These are phyloP conservation scores for Saprolegnia parasitica DNA, from an alignment of 352 stramenopile genomes.

Conservation along the genomic window DNA sequence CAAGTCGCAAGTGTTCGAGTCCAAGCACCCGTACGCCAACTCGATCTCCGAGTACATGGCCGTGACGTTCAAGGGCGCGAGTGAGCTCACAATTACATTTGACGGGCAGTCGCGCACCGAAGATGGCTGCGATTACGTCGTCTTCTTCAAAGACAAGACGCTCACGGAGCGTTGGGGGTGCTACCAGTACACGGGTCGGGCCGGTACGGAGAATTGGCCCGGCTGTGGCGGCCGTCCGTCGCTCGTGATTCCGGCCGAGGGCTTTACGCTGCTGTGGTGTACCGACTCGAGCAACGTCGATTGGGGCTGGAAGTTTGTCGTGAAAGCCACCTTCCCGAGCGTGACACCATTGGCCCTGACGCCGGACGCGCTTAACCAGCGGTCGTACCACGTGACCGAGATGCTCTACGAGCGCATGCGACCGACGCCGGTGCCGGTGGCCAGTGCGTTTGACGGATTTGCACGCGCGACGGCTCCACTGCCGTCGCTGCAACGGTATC, in stretches of 20 bases:
- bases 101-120: constrained; percentile 65
- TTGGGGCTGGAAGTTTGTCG: constrained; percentile 83
- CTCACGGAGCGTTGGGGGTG: constrained; percentile 53
- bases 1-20: constrained; percentile 74
- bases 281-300: constrained; percentile 83
- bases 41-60: constrained; percentile 77
- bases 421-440: constrained; percentile 38
- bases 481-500: not conserved
- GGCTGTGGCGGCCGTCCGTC: constrained; percentile 50
- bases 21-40: constrained; percentile 81
- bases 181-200: constrained; percentile 60
- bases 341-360: constrained; percentile 42
- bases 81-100: constrained; percentile 63
- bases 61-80: constrained; percentile 69
- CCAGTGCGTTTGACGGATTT: constrained; percentile 52
- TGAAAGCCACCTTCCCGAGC: constrained; percentile 55
- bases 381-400: constrained; percentile 57
- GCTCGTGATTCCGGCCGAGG: constrained; percentile 68
- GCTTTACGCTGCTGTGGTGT: constrained; percentile 80
- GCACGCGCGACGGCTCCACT: constrained; percentile 31
- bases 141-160: constrained; percentile 76
- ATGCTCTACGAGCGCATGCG: constrained; percentile 61
- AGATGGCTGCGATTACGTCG: constrained; percentile 69
- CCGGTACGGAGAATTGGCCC: constrained; percentile 74
- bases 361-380: constrained; percentile 52